phyloP scores from a whole-genome alignment of 768 basidiomycete genomes.

The Brasilioporus rufonigricans region DNA sequence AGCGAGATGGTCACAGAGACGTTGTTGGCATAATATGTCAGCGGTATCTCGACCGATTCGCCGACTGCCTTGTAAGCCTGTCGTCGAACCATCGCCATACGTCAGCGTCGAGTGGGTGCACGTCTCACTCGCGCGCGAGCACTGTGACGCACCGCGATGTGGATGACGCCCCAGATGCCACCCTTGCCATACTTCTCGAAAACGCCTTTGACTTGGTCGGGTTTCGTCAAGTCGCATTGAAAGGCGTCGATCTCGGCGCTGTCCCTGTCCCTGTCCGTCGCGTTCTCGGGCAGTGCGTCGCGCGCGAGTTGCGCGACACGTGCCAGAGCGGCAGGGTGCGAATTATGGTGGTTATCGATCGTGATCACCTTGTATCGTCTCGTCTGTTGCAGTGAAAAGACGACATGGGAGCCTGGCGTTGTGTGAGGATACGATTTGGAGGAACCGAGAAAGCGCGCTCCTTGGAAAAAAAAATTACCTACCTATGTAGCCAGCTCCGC shows the following conservation, averaged over 20 bases:
- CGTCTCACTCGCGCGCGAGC: not conserved
- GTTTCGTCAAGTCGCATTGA: constrained; percentile 71
- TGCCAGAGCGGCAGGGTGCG: constrained; percentile 68
- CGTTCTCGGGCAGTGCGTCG: constrained; percentile 62
- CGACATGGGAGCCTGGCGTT: constrained; percentile 83
- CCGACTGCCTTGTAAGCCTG: constrained; percentile 98
- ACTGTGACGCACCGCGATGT: constrained; percentile 74
- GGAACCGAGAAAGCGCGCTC: not conserved
- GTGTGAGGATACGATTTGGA: constrained; percentile 9
- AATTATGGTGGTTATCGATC: constrained; percentile 95
- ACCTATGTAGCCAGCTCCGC: constrained; percentile 93
- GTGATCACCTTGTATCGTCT: constrained; percentile 90
- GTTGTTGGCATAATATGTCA: constrained; percentile 94
- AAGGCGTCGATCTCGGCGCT: constrained; percentile 71
- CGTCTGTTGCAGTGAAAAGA: constrained; percentile 81
- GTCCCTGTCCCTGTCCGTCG: constrained; percentile 66
- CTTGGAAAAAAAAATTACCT: constrained; percentile 9
- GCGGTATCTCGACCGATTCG: constrained; percentile 89
- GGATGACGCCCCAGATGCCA: constrained; percentile 95
- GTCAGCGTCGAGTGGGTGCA: no score
- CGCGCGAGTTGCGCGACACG: constrained; percentile 80
- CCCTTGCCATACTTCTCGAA: constrained; percentile 86
- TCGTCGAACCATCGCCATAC: not conserved
- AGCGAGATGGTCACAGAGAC: constrained; percentile 86
- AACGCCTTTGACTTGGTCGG: constrained; percentile 67